Conservation (phyloP, 345 rosid genomes). For the Populus davidiana region DNA sequence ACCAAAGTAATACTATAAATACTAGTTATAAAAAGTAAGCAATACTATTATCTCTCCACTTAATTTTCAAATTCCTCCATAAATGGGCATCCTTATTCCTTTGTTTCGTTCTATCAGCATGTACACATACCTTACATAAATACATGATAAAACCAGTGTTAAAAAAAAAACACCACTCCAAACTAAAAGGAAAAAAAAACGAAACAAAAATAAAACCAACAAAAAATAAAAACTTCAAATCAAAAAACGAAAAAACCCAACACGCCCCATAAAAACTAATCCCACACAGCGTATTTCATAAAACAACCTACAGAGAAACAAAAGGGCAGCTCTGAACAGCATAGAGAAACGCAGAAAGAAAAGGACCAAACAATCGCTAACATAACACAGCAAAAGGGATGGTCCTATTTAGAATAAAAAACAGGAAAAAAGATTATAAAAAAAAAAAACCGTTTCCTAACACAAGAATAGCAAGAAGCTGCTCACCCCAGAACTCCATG, state of each 20-base stretch:
- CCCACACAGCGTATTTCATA: neutral
- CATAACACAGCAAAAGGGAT: neutral
- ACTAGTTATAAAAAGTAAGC: too few species aligned
- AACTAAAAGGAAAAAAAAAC: neutral
- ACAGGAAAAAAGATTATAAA: neutral
- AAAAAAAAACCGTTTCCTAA: too few species aligned
- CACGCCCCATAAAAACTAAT: neutral
- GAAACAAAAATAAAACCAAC: neutral
- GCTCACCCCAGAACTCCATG: constrained; percentile 30
- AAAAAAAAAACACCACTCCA: neutral
- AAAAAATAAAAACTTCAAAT: neutral
- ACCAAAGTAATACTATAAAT: neutral
- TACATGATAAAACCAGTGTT: neutral
- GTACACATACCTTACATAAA: neutral
- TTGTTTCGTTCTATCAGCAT: neutral
- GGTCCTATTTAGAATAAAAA: neutral
- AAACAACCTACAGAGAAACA: neutral
- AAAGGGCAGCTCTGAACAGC: neutral
- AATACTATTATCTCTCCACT: neutral
- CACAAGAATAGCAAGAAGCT: neutral
- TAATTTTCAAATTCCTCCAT: neutral
- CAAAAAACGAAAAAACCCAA: too few species aligned
- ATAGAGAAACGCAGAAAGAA: too few species aligned
- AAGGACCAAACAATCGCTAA: neutral
- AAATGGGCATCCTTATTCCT: neutral